These are phyloP conservation scores for Alternaria gaisen DNA, from an alignment of 2,329 filamentous ascomycete genomes.

Conservation along the genomic window DNA sequence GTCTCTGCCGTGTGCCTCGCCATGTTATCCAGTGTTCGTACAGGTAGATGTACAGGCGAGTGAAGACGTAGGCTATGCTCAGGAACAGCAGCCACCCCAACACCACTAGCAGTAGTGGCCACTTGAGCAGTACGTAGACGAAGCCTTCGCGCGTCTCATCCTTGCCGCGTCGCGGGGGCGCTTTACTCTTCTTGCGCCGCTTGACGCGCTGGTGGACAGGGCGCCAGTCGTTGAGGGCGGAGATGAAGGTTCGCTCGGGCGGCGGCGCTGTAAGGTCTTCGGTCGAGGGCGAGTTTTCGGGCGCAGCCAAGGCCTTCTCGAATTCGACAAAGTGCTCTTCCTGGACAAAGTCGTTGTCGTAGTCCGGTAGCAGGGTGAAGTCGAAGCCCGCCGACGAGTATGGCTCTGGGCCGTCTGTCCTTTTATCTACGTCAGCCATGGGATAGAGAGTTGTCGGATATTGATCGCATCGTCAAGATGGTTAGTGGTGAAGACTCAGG, in stretches of 20 bases:
- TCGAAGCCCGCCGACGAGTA: conserved; percentile 73
- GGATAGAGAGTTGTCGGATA: not conserved
- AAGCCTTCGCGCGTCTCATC: conserved; percentile 97
- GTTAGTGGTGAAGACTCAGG: not conserved
- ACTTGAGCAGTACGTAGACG: conserved; percentile 88
- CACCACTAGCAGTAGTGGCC: conserved; percentile 85
- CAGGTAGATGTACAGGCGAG: conserved; percentile 85
- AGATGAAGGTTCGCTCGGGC: conserved; percentile 70
- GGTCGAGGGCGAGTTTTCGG: conserved; percentile 74
- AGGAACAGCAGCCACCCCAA: conserved; percentile 81
- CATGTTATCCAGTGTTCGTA: conserved; percentile 94
- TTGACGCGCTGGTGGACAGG: conserved; percentile 79
- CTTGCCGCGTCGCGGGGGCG: conserved; percentile 61
- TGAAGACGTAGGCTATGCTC: conserved; percentile 77
- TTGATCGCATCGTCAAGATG: conserved; percentile 29
- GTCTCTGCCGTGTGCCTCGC: conserved; percentile 77
- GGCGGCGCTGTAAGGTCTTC: conserved; percentile 61
- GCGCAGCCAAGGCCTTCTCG: conserved; percentile 80
- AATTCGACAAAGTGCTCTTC: conserved; percentile 80
- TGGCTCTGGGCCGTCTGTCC: conserved; percentile 65
- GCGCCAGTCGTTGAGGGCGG: conserved; percentile 94
- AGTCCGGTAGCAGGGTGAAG: conserved; percentile 76
- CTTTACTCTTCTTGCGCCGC: conserved; percentile 49
- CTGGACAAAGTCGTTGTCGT: conserved; percentile 77
- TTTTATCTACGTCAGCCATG: conserved; percentile 57